These are phyloP conservation scores for Rhizopogon roseolus DNA, from an alignment of 768 basidiomycete species.

Conservation along the genomic window DNA sequence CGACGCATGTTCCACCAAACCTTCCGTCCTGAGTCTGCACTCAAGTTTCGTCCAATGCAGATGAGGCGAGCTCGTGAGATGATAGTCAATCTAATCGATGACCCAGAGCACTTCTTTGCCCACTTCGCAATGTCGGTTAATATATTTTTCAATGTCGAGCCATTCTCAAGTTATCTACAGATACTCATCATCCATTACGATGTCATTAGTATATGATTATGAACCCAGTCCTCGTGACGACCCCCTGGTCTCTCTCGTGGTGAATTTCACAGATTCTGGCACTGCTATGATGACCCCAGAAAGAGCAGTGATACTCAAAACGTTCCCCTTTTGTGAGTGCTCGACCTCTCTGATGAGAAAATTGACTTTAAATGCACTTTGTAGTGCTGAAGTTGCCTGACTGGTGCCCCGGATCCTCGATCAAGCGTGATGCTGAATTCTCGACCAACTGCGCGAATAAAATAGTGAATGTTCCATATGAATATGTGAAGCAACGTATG, in stretches of 20 bases:
- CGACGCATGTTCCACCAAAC: slow-evolving; percentile 10
- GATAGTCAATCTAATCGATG: not conserved
- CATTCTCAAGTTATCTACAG: not conserved
- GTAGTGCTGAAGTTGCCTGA: slow-evolving; percentile 5
- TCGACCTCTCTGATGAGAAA: too few species aligned
- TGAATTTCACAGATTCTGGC: slow-evolving; percentile 10
- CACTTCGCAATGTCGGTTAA: slow-evolving; percentile 13
- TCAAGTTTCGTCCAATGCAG: slow-evolving; percentile 1
- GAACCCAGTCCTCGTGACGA: slow-evolving; percentile 27
- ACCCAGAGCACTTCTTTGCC: not conserved
- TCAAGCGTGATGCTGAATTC: slow-evolving; percentile 1
- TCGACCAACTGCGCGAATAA: not conserved
- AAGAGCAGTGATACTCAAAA: not conserved
- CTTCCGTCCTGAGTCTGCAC: not conserved
- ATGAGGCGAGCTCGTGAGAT: not conserved
- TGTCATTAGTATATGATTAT: slow-evolving; percentile 33
- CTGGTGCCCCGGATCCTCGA: slow-evolving; percentile 5
- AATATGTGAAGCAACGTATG: slow-evolving; percentile 3
- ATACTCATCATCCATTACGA: not conserved
- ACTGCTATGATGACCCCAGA: not conserved
- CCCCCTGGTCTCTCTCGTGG: slow-evolving; percentile 22
- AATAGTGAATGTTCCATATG: slow-evolving; percentile 2
- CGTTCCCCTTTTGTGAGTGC: slow-evolving; percentile 1
- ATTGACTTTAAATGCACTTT: not conserved
- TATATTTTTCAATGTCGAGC: too few species aligned